Percentiles rank a stretch among this genome's conserved stretches.
Conservation (phyloP, 73 alveolate genomes). For the Symbiodinium natans region DNA sequence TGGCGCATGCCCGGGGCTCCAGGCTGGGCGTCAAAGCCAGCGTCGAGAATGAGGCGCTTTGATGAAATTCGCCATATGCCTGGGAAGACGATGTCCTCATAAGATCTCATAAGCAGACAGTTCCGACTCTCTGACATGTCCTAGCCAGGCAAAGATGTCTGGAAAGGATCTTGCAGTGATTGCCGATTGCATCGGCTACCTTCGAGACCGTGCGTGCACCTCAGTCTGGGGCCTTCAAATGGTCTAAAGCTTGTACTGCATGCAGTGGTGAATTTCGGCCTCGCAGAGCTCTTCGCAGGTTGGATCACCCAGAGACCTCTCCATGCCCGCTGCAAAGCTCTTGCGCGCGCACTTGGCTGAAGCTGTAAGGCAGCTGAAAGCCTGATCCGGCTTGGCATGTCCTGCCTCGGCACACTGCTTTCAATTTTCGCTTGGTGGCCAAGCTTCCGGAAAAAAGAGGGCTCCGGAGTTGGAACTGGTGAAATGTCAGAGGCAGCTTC, state of each 20-base stretch:
- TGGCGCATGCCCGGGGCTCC: not conserved
- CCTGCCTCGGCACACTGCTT: not conserved
- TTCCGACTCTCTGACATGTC: not conserved
- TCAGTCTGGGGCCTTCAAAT: not conserved
- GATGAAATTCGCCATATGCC: too few relatives aligned
- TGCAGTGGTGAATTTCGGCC: too few relatives aligned
- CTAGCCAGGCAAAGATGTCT: not conserved
- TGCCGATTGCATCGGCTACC: constrained; percentile 74
- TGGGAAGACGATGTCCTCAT: too few relatives aligned
- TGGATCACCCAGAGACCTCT: constrained; percentile 89
- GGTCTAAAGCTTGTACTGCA: too few relatives aligned
- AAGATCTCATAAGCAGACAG: too few relatives aligned
- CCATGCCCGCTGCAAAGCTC: constrained; percentile 80
- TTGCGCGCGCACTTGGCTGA: constrained; percentile 91
- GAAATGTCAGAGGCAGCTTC: too few relatives aligned
- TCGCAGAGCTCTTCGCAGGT: too few relatives aligned
- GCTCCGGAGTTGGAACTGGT: too few relatives aligned
- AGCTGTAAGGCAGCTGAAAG: constrained; percentile 29
- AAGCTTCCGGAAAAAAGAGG: not conserved
- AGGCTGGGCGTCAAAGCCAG: constrained; percentile 33
- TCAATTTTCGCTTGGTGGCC: not conserved
- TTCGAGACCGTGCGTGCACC: constrained; percentile 70
- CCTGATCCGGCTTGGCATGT: not conserved
- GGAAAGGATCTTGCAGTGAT: not conserved
- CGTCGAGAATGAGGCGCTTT: constrained; percentile 11